Percentiles rank a stretch among this genome's conserved stretches.
These are phyloP conservation scores for Volvariella volvacea DNA, from an alignment of 1,284 basidiomycete species.

Conservation along the genomic window DNA sequence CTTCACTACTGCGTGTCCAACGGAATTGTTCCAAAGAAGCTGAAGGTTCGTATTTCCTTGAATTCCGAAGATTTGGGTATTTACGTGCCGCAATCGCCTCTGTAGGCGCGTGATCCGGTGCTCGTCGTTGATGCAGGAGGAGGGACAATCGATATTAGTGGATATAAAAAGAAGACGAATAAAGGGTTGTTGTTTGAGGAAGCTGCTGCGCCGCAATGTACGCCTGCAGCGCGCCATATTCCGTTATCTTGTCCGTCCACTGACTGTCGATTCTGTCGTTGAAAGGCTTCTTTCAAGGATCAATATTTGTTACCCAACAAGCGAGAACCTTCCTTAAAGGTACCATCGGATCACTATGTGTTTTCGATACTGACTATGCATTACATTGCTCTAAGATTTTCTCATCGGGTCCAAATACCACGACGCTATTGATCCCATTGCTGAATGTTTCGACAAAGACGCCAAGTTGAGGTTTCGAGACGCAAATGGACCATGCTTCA, in stretches of 20 bases:
- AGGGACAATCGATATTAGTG: slow-evolving; percentile 44
- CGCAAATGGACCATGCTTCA: slow-evolving; percentile 25
- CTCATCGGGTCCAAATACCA: slow-evolving; percentile 10
- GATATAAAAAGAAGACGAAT: slow-evolving; percentile 23
- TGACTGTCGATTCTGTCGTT: too few relatives aligned
- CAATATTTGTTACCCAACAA: slow-evolving; percentile 25
- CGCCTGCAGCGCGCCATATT: slow-evolving; percentile 4
- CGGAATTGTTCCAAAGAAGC: slow-evolving; percentile 9
- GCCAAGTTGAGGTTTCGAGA: slow-evolving; percentile 36
- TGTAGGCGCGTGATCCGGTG: slow-evolving; percentile 35
- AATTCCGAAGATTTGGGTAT: neutral
- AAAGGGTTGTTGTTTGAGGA: slow-evolving; percentile 13
- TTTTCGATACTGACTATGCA: neutral
- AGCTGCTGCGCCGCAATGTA: slow-evolving; percentile 16
- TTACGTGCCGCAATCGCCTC: slow-evolving; percentile 14
- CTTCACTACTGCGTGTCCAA: slow-evolving; percentile 6
- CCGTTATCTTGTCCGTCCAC: neutral
- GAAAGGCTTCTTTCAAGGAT: slow-evolving; percentile 9
- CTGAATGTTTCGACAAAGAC: slow-evolving; percentile 34
- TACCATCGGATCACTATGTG: slow-evolving; percentile 19
- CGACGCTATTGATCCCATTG: slow-evolving; percentile 26
- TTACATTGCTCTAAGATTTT: slow-evolving; percentile 6
- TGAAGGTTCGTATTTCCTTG: slow-evolving; percentile 8
- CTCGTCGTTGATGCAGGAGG: slow-evolving; percentile 21
- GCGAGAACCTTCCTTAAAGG: slow-evolving; percentile 22